Evolutionary conservation across 2,329 filamentous ascomycete genomes (phyloP).

Genomic region (Sporothrix phasma): DNA sequence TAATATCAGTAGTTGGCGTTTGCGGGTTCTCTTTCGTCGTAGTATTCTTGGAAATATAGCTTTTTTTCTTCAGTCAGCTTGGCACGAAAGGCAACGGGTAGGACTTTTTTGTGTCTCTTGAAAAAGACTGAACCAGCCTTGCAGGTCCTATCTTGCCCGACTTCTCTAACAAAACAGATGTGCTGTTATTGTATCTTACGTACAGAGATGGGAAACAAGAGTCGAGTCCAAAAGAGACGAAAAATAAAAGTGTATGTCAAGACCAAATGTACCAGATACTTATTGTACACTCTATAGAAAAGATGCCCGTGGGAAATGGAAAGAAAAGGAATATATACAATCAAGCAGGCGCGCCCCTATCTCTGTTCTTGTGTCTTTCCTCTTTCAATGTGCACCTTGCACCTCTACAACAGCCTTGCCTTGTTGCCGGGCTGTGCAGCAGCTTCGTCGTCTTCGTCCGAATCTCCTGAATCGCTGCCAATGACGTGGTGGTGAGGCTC

Average conservation of each 20-base stretch:
- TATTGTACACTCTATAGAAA: constrained; percentile 5
- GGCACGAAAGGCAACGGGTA: too few relatives aligned
- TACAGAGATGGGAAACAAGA: too few relatives aligned
- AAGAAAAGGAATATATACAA: background rate
- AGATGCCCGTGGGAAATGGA: background rate
- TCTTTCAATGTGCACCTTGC: too few relatives aligned
- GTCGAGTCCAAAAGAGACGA: too few relatives aligned
- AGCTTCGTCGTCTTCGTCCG: constrained; percentile 19
- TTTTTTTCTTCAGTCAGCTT: background rate
- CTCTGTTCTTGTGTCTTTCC: background rate
- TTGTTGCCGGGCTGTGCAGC: background rate
- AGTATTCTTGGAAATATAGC: background rate
- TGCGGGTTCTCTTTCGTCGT: background rate
- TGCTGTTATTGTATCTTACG: too few relatives aligned
- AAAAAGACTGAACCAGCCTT: too few relatives aligned
- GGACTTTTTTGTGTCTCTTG: too few relatives aligned
- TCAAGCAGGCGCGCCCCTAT: background rate
- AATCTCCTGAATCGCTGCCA: constrained; percentile 36
- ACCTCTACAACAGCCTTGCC: constrained; percentile 9
- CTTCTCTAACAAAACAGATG: too few relatives aligned
- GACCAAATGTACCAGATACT: background rate
- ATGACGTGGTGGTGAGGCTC: constrained; percentile 41
- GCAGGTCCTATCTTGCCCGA: too few relatives aligned
- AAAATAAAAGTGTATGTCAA: too few relatives aligned
- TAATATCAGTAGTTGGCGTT: constrained; percentile 2